These are phyloP conservation scores for Candida pseudocylindracea DNA, from an alignment of 1,139 yeast genomes.

Conservation along the genomic window DNA sequence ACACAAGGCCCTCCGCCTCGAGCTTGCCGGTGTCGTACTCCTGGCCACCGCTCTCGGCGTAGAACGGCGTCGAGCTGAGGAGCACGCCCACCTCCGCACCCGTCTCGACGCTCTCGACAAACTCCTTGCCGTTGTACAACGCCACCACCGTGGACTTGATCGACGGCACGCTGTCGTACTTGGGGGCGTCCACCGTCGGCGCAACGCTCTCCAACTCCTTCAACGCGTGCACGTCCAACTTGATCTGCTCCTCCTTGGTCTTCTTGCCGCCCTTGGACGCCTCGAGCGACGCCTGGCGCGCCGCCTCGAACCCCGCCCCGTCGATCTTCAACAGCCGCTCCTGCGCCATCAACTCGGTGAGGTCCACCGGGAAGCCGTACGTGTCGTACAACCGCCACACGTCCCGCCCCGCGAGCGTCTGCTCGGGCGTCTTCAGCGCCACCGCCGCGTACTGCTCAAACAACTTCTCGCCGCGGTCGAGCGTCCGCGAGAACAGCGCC, in stretches of 20 bases:
- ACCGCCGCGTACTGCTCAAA: conserved; percentile 81
- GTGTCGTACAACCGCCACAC: conserved; percentile 98
- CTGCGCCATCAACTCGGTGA: conserved; percentile 96
- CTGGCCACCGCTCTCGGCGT: conserved; percentile 99
- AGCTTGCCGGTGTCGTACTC: conserved; percentile 88
- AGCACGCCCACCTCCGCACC: conserved; percentile 53
- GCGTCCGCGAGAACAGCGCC: conserved; percentile 78
- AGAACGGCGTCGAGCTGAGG: conserved; percentile 79
- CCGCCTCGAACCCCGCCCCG: conserved; percentile 76
- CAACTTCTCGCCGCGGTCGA: conserved; percentile 94
- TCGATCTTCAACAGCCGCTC: conserved; percentile 91
- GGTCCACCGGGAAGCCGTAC: conserved; percentile 98
- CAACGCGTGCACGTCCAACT: conserved; percentile 78
- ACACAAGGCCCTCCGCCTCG: conserved; percentile 68
- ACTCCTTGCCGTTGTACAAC: conserved; percentile 44
- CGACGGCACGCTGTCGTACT: conserved; percentile 39
- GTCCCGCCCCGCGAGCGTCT: conserved; percentile 72
- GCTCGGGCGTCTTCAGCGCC: conserved; percentile 57
- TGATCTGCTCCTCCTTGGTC: conserved; percentile 36
- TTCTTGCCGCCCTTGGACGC: conserved; percentile 78
- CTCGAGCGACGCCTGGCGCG: conserved; percentile 73
- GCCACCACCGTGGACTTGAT: conserved; percentile 43
- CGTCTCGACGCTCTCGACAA: conserved; percentile 18
- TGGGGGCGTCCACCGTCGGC: conserved; percentile 63
- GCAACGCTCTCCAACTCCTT: conserved; percentile 45